Conservation (phyloP, 768 basidiomycete species). For the Chalciporus piperatus region DNA sequence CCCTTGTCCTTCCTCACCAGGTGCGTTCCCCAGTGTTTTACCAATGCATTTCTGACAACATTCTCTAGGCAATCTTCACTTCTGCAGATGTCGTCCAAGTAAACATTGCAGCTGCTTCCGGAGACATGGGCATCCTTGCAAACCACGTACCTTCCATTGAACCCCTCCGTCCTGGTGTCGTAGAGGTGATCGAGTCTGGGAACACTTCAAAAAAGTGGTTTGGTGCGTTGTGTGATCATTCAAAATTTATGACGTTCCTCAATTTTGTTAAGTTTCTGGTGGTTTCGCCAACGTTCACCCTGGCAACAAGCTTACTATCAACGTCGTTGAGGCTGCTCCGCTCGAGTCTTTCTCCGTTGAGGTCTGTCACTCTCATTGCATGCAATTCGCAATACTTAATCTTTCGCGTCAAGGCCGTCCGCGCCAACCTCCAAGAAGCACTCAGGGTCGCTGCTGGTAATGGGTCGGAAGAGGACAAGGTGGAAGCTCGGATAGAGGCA, state of each 20-base stretch:
- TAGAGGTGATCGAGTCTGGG: slow-evolving; percentile 88
- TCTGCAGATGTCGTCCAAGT: slow-evolving; percentile 94
- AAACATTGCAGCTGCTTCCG: slow-evolving; percentile 88
- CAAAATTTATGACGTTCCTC: slow-evolving; percentile 1
- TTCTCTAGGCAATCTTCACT: slow-evolving; percentile 77
- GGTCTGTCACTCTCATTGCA: slow-evolving; percentile 43
- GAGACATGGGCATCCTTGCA: slow-evolving; percentile 99
- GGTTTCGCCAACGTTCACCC: slow-evolving; percentile 98
- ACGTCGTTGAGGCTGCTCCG: slow-evolving; percentile 94
- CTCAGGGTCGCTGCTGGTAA: slow-evolving; percentile 74
- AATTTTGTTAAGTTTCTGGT: slow-evolving; percentile 68
- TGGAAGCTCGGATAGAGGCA: slow-evolving; percentile 90
- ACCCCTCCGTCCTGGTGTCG: slow-evolving; percentile 87
- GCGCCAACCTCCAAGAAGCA: slow-evolving; percentile 86
- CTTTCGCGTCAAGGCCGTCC: slow-evolving; percentile 66
- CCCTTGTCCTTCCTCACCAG: slow-evolving; percentile 93
- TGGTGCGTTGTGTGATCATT: slow-evolving; percentile 51
- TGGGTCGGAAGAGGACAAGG: slow-evolving; percentile 90
- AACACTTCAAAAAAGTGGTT: slow-evolving; percentile 93
- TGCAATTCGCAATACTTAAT: slow-evolving; percentile 5
- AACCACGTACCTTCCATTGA: slow-evolving; percentile 99
- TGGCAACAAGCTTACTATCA: slow-evolving; percentile 94
- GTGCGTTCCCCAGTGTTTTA: slow-evolving; percentile 43
- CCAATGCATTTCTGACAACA: slow-evolving; percentile 13
- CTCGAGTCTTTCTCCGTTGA: slow-evolving; percentile 88